phyloP scores from a whole-genome alignment of 495 filamentous ascomycete genomes.

The Penicillium cinerascens region DNA sequence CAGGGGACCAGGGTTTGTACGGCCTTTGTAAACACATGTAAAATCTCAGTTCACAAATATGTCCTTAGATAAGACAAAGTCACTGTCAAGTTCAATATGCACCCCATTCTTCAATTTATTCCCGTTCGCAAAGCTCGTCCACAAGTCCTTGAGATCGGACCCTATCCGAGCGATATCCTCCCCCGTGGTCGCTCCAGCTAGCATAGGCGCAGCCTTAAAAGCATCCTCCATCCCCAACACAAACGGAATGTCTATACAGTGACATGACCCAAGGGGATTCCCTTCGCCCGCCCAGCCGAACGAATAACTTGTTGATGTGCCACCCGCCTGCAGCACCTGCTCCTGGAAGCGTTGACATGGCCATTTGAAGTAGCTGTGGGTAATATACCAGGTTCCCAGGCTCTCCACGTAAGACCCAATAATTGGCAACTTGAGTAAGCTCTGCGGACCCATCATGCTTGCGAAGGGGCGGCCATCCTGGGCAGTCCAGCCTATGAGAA shows the following conservation, averaged over 20 bases:
- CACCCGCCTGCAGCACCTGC: not conserved
- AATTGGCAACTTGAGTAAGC: slow-evolving; percentile 4
- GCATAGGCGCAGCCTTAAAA: slow-evolving; percentile 8
- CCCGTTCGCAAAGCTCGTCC: slow-evolving; percentile 3
- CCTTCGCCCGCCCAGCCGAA: not conserved
- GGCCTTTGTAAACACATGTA: not conserved
- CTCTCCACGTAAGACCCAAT: slow-evolving; percentile 6
- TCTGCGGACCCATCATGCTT: slow-evolving; percentile 7
- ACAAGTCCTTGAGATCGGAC: slow-evolving; percentile 1
- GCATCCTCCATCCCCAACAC: not conserved
- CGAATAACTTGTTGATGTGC: slow-evolving; percentile 1
- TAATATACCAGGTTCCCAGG: slow-evolving; percentile 7
- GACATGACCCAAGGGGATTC: not conserved
- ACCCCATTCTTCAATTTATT: not conserved
- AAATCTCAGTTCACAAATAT: not conserved
- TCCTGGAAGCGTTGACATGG: slow-evolving; percentile 6
- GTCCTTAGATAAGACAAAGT: not conserved
- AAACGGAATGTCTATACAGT: slow-evolving; percentile 10
- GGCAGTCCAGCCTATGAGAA: slow-evolving; percentile 11
- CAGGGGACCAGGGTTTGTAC: too few species aligned
- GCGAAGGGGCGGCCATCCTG: slow-evolving; percentile 10
- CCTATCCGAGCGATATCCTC: not conserved
- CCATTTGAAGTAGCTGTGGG: slow-evolving; percentile 14
- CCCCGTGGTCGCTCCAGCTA: slow-evolving; percentile 1
- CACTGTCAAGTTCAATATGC: not conserved